phyloP scores from a whole-genome alignment of 371 early-diverging fungal species.

The Mortierella sp. region DNA sequence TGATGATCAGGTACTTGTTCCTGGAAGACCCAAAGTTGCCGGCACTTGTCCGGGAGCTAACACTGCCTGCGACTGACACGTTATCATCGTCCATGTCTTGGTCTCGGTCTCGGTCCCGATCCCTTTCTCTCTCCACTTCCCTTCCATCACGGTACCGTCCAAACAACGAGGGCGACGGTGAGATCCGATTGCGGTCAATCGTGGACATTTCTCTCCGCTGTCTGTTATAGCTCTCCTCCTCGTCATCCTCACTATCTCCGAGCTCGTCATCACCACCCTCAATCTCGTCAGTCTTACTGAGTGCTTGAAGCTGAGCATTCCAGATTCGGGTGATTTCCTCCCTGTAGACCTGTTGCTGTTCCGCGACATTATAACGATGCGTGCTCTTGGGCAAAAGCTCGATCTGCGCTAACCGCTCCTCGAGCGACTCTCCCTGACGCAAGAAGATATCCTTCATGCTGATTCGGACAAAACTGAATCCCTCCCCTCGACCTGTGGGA shows the following conservation, averaged over 20 bases:
- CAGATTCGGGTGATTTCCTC: conserved; percentile 96
- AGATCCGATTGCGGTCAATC: conserved; percentile 32
- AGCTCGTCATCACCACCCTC: conserved; percentile 64
- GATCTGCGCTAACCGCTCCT: conserved; percentile 86
- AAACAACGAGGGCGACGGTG: conserved; percentile 48
- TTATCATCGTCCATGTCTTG: conserved; percentile 65
- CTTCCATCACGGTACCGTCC: conserved; percentile 44
- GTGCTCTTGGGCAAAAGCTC: conserved; percentile 87
- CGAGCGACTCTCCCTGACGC: conserved; percentile 87
- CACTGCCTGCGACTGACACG: conserved; percentile 67
- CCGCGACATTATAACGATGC: conserved; percentile 92
- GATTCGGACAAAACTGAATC: conserved; percentile 97
- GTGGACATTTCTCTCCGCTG: conserved; percentile 58
- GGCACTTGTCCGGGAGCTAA: conserved; percentile 65
- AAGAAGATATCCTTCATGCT: conserved; percentile 98
- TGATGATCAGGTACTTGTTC: conserved; percentile 75
- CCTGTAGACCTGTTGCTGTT: conserved; percentile 94
- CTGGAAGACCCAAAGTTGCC: conserved; percentile 58
- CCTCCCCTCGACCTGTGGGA: conserved; percentile 98
- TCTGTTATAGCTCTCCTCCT: conserved; percentile 57
- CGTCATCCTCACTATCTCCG: conserved; percentile 59
- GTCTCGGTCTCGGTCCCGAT: conserved; percentile 30
- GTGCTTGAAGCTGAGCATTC: conserved; percentile 86
- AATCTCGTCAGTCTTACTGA: conserved; percentile 69
- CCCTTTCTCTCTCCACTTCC: conserved; percentile 16